Base-by-base conservation (phyloP, 345 rosid genomes). In the Anastatica hierochuntica region DNA sequence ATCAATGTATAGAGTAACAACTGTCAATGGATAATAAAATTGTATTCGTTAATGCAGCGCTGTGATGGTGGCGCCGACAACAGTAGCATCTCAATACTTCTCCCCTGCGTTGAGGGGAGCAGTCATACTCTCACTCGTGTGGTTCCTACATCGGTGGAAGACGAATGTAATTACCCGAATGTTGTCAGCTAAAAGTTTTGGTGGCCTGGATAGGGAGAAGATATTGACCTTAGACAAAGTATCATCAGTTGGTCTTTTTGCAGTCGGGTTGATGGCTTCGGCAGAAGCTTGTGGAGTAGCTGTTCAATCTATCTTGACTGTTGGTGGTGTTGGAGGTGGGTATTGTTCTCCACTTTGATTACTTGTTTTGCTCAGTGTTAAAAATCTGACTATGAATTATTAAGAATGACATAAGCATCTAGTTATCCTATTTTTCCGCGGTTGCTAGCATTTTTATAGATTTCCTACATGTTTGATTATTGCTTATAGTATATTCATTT, bases 221-320 rank as follows among this genome's bases (percentile, higher is more conserved):
- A 40, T 87, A 62, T 49, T 81, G 62, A 76, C 98, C 1, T 50
- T 90, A 9, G 98, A 90, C 75, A 84, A 64, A 69, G 47, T 87
- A 18, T 79, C 96, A 36, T 90, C 98, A 3, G 74, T 87, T 74
- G 96, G 92, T 45, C 72, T 90, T 24, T 82, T 84, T 75, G 75
- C 68, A 33, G 62, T 87, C 46, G 95, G 95, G 24, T 36, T 72
- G 38, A 84, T 87, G 92, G 88, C 95, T 65, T 74, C 81, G 14
- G 89, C 98, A 27, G 96, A 90, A 80, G 94, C 98, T 4, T 87
- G 85, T 74, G 98, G 96, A 15, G 85, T 90, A 54, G 92, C 98
- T 72, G 87, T 90, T 71, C 98, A 84, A 49, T 90, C 95, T 17
- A 66, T 90, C 65, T 65, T 90, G 70, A 90, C 94, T 2, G 96